Base-by-base conservation (phyloP, 495 filamentous ascomycete genomes). In the Penicillium paradoxum region DNA sequence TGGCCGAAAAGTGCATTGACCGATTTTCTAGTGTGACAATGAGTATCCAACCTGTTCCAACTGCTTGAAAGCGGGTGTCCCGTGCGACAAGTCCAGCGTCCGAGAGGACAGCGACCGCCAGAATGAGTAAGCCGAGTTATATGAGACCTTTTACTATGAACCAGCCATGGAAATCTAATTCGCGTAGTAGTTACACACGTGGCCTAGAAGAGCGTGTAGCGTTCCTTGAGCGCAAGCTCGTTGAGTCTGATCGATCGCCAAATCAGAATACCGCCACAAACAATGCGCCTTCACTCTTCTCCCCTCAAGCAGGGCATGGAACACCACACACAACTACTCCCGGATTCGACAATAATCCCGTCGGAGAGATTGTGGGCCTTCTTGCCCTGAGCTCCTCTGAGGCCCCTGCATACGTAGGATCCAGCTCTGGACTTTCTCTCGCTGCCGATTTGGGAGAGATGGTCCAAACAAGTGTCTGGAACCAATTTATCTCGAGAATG, bases 391-490 rank as follows among this genome's bases (percentile, higher is more conserved):
- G 71, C 53, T 67, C 68, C 4, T 67, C 69, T 6, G 76, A 79
- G 51, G 73, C 76, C 6, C 73, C 73, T 14, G 74, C 74, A 29
- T 80, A 80, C 54, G 72, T 80, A n/a, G 75, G 76, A 36, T 73
- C 76, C 19, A 78, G 76, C 51, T 79, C 75, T 6, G 77, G 77
- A 11, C 66, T 80, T 22, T 70, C 75, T 13, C 54, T 80, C 33
- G 76, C 75, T 17, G 66, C 72, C 4, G 73, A 77, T 47, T 53
- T 80, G 17, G 75, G 77, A 13, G 75, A 80, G 48, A 79, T 80
- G 75, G 77, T 79, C 18, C 75, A 78, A 49, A 70, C 73, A 1
- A 79, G 75, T 18, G 73, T 79, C 8, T 79, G 74, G 74, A 77
- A 77, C 47, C 76, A 79, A 51, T 69, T 73, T 11, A 65, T 78